Evolutionary conservation across 139 green algal genomes (phyloP).

Genomic region (Yamagishiella unicocca): DNA sequence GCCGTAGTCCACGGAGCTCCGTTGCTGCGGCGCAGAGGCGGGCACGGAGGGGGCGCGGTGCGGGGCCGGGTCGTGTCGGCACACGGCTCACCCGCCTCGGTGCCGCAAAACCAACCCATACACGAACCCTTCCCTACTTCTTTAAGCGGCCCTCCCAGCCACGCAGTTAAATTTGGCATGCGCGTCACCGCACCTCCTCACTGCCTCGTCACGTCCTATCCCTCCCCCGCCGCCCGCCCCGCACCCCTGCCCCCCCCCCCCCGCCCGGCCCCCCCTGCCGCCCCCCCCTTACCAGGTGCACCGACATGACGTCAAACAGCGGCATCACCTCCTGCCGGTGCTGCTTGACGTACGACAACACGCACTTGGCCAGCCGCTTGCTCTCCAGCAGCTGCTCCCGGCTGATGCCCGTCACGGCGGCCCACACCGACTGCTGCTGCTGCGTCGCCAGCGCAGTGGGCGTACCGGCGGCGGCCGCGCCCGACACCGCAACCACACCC

Average conservation of each 20-base stretch:
- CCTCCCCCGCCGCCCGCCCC: background rate
- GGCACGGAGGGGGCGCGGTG: background rate
- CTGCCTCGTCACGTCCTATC: background rate
- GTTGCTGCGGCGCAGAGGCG: slow-evolving; percentile 18
- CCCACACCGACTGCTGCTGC: slow-evolving; percentile 24
- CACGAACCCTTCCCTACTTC: too few relatives aligned
- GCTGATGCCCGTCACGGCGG: background rate
- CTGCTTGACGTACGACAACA: slow-evolving; percentile 80
- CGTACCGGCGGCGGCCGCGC: too few relatives aligned
- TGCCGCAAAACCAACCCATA: too few relatives aligned
- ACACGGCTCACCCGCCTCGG: too few relatives aligned
- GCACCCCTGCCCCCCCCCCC: background rate
- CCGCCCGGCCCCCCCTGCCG: background rate
- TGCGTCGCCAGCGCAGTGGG: too few relatives aligned
- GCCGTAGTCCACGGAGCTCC: slow-evolving; percentile 81
- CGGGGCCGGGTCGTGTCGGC: too few relatives aligned
- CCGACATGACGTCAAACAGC: slow-evolving; percentile 89
- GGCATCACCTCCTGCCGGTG: slow-evolving; percentile 74
- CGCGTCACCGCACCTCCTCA: background rate
- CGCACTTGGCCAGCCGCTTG: slow-evolving; percentile 86
- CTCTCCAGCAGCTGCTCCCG: slow-evolving; percentile 80
- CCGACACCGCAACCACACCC: background rate
- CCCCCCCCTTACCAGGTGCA: slow-evolving; percentile 64
- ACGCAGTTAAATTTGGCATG: too few relatives aligned
- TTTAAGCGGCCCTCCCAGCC: background rate